Base-by-base conservation (phyloP, 805 yeast species). In the Kuraishia molischiana region DNA sequence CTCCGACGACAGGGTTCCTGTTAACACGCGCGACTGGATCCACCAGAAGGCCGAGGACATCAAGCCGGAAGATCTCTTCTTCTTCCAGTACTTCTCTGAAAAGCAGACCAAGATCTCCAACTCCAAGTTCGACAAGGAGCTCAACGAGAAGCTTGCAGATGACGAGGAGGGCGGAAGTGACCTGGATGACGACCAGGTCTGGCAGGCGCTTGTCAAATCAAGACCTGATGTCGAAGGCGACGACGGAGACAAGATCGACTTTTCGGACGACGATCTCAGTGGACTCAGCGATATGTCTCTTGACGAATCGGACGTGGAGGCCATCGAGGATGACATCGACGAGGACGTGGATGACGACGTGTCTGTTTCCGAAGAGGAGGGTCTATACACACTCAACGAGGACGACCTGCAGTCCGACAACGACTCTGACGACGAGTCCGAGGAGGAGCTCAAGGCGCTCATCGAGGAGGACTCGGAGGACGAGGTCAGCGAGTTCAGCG, bases 41-140 rank as follows among this genome's bases (percentile, higher is more conserved):
- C 66, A 67, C 41, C 76, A 70, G 56, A 77, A 69, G 47, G 67
- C 72, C 1, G 71, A 67, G 21, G 79, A 79, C 33, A 69, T 90
- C 39, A 82, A 72, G 42, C 95, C 95, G 2, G 95, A 86, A 44
- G 98, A 90, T 57, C 65, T 71, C 51, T 90, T 90, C 64, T 86
- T 85, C 71, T 77, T 79, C 57, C 86, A 85, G 55, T 89, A 85
- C 63, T 89, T 89, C 62, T 66, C 76, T 17, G 66, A 72, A 19
- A 80, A 80, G 53, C 72, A 72, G 47, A 72, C 57, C 54, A 66
- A 47, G 61, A 46, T 50, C 4, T 41, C 52, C 26, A 52, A 58
- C 28, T 58, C 64, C 24, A 41, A 40, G 47, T 60, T 39, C 61
- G 75, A 68, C 40, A 72, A 56, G 17, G 76, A 69, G 55, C 47